Conservation (phyloP, 805 yeast species). For the Blastobotrys peoriensis region DNA sequence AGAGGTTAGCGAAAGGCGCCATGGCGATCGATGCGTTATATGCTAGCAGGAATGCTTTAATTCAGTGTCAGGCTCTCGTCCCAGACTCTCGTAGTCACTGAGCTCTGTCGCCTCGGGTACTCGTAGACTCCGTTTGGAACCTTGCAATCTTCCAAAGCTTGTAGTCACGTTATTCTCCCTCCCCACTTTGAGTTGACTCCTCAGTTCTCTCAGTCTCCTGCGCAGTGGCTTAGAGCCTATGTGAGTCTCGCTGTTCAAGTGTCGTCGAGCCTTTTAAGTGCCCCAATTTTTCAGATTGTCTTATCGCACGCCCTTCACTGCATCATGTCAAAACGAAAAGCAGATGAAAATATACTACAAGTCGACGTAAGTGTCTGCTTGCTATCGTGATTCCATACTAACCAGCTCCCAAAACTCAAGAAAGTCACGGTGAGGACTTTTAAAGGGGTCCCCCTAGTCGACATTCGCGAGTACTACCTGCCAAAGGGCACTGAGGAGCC, state of each 20-base stretch:
- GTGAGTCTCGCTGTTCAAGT: too few relatives aligned
- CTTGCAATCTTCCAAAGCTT: not conserved
- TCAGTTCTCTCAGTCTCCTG: too few relatives aligned
- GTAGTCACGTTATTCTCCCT: too few relatives aligned
- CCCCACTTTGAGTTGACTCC: too few relatives aligned
- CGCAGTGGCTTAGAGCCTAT: too few relatives aligned
- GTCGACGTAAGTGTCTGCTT: not conserved
- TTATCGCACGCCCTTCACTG: too few relatives aligned
- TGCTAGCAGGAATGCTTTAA: too few relatives aligned
- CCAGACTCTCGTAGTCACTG: not conserved
- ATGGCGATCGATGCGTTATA: too few relatives aligned
- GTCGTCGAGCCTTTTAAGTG: too few relatives aligned
- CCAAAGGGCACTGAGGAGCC: conserved; percentile 43
- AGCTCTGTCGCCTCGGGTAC: not conserved
- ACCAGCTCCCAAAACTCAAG: conserved; percentile 52
- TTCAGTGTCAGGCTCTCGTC: not conserved
- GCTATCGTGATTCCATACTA: not conserved
- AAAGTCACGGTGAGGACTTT: conserved; percentile 68
- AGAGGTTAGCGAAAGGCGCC: conserved; percentile 36
- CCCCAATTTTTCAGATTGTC: too few relatives aligned
- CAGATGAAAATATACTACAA: not conserved
- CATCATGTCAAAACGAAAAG: not conserved
- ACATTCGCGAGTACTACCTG: conserved; percentile 74
- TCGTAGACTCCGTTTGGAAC: not conserved
- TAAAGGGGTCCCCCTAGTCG: conserved; percentile 62